Evolutionary conservation across 768 basidiomycete species (phyloP).

Genomic region (Daedaleopsis nitida): DNA sequence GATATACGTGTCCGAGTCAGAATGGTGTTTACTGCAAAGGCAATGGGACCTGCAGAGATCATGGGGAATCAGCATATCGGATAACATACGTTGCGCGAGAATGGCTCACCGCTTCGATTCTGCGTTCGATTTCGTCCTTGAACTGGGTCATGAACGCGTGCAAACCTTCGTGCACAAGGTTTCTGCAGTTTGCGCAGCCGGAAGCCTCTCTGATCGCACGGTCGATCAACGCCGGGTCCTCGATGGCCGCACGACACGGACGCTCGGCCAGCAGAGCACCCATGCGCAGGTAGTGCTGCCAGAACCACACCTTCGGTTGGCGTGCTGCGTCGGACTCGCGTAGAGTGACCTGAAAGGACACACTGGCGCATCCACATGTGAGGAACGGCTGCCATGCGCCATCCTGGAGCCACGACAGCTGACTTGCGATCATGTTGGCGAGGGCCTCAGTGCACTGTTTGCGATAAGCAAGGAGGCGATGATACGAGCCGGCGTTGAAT

Average conservation of each 20-base stretch:
- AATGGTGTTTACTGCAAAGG: background rate
- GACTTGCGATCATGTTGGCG: background rate
- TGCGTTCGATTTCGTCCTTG: background rate
- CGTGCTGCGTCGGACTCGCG: background rate
- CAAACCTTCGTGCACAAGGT: background rate
- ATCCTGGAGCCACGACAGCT: background rate
- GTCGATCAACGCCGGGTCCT: background rate
- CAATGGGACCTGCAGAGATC: background rate
- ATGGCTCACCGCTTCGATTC: background rate
- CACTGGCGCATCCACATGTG: background rate
- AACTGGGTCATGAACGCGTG: background rate
- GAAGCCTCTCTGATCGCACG: background rate
- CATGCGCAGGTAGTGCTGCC: constrained; percentile 1
- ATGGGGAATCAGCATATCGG: background rate
- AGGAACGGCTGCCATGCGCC: background rate
- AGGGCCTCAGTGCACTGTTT: constrained; percentile 31
- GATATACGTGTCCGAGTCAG: too few relatives aligned
- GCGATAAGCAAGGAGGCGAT: constrained; percentile 12
- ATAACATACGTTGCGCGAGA: background rate
- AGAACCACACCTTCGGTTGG: background rate
- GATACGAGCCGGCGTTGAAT: constrained; percentile 11
- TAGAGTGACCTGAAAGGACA: background rate
- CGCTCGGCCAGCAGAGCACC: background rate
- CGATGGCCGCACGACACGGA: background rate
- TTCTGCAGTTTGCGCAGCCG: background rate